These are phyloP conservation scores for Sporisorium graminicola DNA, from an alignment of 1,284 basidiomycete species.

Conservation along the genomic window DNA sequence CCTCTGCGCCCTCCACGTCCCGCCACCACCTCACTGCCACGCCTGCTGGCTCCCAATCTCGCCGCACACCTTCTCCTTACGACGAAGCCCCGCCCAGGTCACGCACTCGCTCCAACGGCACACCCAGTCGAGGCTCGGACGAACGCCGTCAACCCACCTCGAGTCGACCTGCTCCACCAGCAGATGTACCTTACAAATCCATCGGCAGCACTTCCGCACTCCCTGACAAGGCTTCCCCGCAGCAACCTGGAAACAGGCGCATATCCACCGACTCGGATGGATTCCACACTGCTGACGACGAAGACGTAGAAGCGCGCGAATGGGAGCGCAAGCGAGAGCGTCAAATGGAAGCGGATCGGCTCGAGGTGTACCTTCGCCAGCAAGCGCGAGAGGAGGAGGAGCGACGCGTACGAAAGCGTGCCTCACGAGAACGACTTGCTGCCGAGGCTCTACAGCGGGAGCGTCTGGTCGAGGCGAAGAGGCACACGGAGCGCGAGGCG, in stretches of 20 bases:
- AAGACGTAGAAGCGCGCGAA: conserved; percentile 37
- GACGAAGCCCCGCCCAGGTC: conserved; percentile 11
- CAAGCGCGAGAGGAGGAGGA: conserved; percentile 36
- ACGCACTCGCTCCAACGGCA: conserved; percentile 19
- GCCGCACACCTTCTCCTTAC: conserved; percentile 26
- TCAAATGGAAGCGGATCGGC: conserved; percentile 42
- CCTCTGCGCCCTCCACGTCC: conserved; percentile 11
- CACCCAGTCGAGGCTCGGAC: conserved; percentile 12
- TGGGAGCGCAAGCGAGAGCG: conserved; percentile 43
- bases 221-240: background rate
- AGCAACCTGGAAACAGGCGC: conserved; percentile 20
- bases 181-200: conserved; percentile 14
- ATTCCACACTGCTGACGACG: conserved; percentile 49
- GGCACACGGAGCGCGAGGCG: conserved; percentile 32
- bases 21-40: background rate
- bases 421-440: conserved; percentile 25
- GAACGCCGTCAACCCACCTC: conserved; percentile 11
- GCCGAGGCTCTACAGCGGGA: conserved; percentile 11
- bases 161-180: conserved; percentile 5
- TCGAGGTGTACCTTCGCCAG: conserved; percentile 33
- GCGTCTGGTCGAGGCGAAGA: conserved; percentile 13
- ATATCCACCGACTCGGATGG: conserved; percentile 37
- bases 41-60: conserved; percentile 1
- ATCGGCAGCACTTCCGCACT: conserved; percentile 14
- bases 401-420: conserved; percentile 18